Base-by-base conservation (phyloP, 2,329 filamentous ascomycete genomes). In the Clonostachys rhizophaga region DNA sequence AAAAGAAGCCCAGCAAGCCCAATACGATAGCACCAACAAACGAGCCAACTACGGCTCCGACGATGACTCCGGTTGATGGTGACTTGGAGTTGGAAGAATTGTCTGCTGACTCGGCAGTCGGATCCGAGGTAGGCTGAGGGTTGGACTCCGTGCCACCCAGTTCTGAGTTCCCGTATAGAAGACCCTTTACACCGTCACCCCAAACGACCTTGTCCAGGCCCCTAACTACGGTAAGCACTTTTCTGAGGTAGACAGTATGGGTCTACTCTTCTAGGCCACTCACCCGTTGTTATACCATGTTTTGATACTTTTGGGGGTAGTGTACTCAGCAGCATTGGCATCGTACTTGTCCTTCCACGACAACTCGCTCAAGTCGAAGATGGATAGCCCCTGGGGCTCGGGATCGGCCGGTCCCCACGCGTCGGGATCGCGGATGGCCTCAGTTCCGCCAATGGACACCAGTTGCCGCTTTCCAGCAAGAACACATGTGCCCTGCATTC, bases 41-140 rank as follows among this genome's bases (percentile, higher is more conserved):
- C 10, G 58, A 62, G 40, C 61, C 61, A 3, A 77, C 63, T 24
- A 66, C 72, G 35, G 78, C 76, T 40, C 75, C 75, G 16, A 67
- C 69, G 36, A 71, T 72, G 45, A 71, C 71, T 20, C 72, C 75
- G 1, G 58, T 60, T 4, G 66, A 59, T 4, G 76, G 60, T 17
- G 36, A 39, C 14, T 17, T 17, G 14, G 36, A 39, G 36, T 39
- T 17, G 3, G 36, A 39, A 39, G 13, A 14, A 39, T 13, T 39
- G 36, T 39, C 24, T 39, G 11, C 16, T 17, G 36, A 3, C 36
- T 14, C 36, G 13, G 13, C 36, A 14, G 36, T 17, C 11, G 36
- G 6, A 14, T 14, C 36, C 36, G 36, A 7, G 13, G 36, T 17
- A 14, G 16, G 13, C 16, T 8, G 24, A 7, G 24, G 24, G 36